Conservation (phyloP, 2,329 filamentous ascomycete genomes). For the Saccharata proteae region DNA sequence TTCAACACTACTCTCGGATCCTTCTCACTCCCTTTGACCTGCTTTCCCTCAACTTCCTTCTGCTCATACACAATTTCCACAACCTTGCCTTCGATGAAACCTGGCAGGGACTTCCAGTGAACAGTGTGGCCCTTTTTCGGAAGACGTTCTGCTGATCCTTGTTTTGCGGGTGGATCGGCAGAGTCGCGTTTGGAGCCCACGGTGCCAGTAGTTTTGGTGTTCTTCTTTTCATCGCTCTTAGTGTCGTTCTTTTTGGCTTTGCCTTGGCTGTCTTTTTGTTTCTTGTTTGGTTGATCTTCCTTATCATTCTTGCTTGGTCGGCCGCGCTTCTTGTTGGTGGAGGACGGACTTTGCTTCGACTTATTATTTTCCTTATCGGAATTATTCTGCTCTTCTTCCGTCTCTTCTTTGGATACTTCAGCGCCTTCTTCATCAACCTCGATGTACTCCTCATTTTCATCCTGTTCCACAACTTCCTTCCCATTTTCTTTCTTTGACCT, state of each 20-base stretch:
- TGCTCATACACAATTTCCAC: conserved; percentile 29
- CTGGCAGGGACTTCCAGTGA: conserved; percentile 29
- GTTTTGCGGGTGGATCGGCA: conserved; percentile 16
- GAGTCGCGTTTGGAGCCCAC: conserved; percentile 17
- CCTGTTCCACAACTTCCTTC: conserved; percentile 18
- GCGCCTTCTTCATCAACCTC: conserved; percentile 10
- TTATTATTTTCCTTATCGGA: background rate
- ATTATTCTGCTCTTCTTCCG: background rate
- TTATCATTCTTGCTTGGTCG: conserved; percentile 16
- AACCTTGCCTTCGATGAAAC: conserved; percentile 29
- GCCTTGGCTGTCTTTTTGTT: conserved; percentile 19
- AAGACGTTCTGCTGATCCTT: conserved; percentile 20
- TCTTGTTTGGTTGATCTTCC: conserved; percentile 20
- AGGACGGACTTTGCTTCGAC: conserved; percentile 9
- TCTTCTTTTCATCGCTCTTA: conserved; percentile 2
- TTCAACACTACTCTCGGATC: conserved; percentile 32
- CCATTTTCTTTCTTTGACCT: no score
- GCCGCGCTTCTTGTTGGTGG: conserved; percentile 16
- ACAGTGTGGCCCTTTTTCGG: conserved; percentile 30
- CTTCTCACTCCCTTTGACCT: conserved; percentile 28
- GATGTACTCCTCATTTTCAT: conserved; percentile 11
- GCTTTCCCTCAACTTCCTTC: conserved; percentile 30
- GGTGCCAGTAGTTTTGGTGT: conserved; percentile 13
- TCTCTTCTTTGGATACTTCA: no score
- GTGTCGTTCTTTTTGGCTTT: conserved; percentile 12